Evolutionary conservation across 1,139 yeast species (phyloP).

Genomic region (Saccharomyces hybrid): DNA sequence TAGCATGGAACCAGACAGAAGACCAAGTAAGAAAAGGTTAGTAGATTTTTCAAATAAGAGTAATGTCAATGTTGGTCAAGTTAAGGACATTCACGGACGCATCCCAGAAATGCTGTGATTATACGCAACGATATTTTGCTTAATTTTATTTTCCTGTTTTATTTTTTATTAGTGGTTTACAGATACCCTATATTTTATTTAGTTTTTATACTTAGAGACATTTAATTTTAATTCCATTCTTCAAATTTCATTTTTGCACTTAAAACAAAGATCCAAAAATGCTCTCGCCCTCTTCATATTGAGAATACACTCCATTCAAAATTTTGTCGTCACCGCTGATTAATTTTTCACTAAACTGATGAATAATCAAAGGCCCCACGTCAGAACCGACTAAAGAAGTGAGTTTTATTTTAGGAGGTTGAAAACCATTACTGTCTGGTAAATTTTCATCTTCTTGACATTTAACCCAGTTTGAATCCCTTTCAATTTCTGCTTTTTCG

Average conservation of each 20-base stretch:
- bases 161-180: background rate
- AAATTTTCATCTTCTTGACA: constrained; percentile 21
- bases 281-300: background rate
- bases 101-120: constrained; percentile 20
- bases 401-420: constrained; percentile 22
- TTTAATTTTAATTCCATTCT: background rate
- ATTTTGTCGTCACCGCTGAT: background rate
- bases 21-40: constrained; percentile 26
- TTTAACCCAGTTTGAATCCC: constrained; percentile 28
- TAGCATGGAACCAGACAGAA: constrained; percentile 20
- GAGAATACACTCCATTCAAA: background rate
- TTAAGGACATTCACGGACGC: constrained; percentile 24
- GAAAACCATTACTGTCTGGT: constrained; percentile 6
- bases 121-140: background rate
- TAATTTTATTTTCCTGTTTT: background rate
- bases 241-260: background rate
- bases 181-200: background rate
- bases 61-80: constrained; percentile 24
- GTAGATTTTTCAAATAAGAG: constrained; percentile 21
- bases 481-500: constrained; percentile 18
- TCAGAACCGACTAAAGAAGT: constrained; percentile 29
- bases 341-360: constrained; percentile 22
- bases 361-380: constrained; percentile 25
- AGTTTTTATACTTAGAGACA: background rate
- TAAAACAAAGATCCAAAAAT: background rate